Percentiles rank a stretch among this genome's conserved stretches.
Evolutionary conservation across 1,284 basidiomycete genomes (phyloP).

Genomic region (Cystobasidium sp.): DNA sequence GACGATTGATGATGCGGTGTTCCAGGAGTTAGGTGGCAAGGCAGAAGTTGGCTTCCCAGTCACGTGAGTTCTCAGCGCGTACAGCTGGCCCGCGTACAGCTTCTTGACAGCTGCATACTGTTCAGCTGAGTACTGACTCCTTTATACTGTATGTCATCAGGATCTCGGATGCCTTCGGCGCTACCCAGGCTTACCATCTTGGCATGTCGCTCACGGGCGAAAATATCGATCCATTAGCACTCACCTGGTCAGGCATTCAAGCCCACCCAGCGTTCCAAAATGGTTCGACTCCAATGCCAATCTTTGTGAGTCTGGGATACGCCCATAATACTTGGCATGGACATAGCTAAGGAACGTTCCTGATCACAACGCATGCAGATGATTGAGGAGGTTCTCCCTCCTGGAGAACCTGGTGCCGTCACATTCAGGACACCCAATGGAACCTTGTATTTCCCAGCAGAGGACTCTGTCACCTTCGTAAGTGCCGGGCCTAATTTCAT

Average conservation of each 20-base stretch:
- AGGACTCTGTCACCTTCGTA: not conserved
- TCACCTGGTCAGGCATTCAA: slow-evolving; percentile 4
- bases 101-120: no score
- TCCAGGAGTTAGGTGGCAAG: no score
- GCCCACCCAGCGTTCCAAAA: not conserved
- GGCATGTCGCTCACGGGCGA: not conserved
- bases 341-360: not conserved
- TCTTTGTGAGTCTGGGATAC: not conserved
- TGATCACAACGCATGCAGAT: not conserved
- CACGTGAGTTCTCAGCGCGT: no score
- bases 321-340: not conserved
- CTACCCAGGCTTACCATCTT: not conserved
- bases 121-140: no score
- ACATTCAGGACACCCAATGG: not conserved
- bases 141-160: not conserved
- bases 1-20: no score
- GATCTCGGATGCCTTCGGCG: not conserved
- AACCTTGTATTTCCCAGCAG: not conserved
- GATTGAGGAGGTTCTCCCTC: slow-evolving; percentile 6
- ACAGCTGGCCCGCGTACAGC: no score
- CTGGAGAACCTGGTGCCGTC: not conserved
- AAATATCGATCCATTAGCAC: not conserved
- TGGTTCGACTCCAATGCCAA: slow-evolving; percentile 15
- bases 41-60: no score
- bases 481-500: not conserved